Percentiles rank a stretch among this genome's conserved stretches.
These are phyloP conservation scores for Phytopythium boreale DNA, from an alignment of 352 stramenopile species.

Conservation along the genomic window DNA sequence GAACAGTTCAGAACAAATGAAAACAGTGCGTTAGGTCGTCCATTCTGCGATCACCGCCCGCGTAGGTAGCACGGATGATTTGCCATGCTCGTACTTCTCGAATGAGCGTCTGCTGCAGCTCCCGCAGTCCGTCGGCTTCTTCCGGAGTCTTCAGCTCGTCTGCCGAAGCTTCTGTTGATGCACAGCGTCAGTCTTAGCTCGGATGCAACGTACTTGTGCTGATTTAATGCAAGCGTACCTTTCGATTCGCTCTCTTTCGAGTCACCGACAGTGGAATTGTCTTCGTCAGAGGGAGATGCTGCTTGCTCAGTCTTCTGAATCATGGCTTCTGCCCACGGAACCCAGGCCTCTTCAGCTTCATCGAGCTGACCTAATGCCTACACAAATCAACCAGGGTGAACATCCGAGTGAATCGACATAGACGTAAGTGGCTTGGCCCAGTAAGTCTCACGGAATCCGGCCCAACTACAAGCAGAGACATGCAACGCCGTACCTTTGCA, in stretches of 20 bases:
- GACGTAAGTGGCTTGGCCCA: background rate
- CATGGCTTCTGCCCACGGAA: conserved; percentile 64
- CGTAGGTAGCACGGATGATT: background rate
- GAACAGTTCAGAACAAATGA: background rate
- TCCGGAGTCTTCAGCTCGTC: background rate
- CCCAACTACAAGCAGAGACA: background rate
- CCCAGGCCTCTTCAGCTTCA: conserved; percentile 44
- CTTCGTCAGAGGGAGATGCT: conserved; percentile 4
- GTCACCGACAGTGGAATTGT: background rate
- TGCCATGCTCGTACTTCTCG: conserved; percentile 39
- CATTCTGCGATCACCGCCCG: background rate
- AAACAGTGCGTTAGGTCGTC: background rate
- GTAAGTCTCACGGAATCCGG: background rate
- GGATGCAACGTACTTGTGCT: background rate
- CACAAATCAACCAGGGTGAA: background rate
- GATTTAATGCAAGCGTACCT: background rate
- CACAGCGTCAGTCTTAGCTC: background rate
- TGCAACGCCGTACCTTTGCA: conserved; percentile 30
- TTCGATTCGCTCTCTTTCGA: conserved; percentile 10
- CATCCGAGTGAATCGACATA: background rate
- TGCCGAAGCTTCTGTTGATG: background rate
- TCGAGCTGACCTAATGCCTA: conserved; percentile 48
- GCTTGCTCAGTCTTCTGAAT: conserved; percentile 41
- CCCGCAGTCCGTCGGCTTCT: conserved; percentile 24
- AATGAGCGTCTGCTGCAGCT: conserved; percentile 55